Base-by-base conservation (phyloP, 129 eudicot species). In the Ambrosia artemisiifolia region DNA sequence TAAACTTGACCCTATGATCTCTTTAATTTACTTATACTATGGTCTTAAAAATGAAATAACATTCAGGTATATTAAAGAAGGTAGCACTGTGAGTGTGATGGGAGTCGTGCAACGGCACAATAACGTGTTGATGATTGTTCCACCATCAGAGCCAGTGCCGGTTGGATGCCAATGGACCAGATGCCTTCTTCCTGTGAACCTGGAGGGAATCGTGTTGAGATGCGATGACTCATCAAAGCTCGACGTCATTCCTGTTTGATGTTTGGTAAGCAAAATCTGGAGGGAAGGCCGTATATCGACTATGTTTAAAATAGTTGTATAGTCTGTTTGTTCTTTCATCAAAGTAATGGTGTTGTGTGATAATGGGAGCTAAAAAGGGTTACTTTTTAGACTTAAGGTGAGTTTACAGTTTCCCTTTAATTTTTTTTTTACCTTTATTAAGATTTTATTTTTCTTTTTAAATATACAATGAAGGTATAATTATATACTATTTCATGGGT, bases 211-310 rank as follows among this genome's bases (percentile, higher is more conserved):
- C 59, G 85, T 84, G 36, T 81, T 87, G 81, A 82, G 85, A 76
- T 82, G 89, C 49, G 89, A 87, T 68, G 93, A 87, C 78, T 75
- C 87, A 14, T 87, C 93, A n/a, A 87, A 84, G 76, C 79, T 84
- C 17, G 89, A 87, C 67, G 93, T 82, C 56, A 84, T 87, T 65
- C 93, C 93, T 38, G 93, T 87, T 75, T 87, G 77, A 71, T 40
- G 67, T 33, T 53, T 44, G 71, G 66, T 36, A 60, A 69, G 65
- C 59, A 64, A 33, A 48, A 60, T 57, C 35, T 79, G 71, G 68
- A 66, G 53, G 48, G 73, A 61, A 18, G 53, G 73, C 54, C 49
- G 47, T 60, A 69, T 70, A 72, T 67, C 53, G 73, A 24, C 77
- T 66, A 67, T 77, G 71, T 80, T 60, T 77, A 30, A 77, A 61